Evolutionary conservation across 1,284 basidiomycete genomes (phyloP).

Genomic region (Athelia sp.): DNA sequence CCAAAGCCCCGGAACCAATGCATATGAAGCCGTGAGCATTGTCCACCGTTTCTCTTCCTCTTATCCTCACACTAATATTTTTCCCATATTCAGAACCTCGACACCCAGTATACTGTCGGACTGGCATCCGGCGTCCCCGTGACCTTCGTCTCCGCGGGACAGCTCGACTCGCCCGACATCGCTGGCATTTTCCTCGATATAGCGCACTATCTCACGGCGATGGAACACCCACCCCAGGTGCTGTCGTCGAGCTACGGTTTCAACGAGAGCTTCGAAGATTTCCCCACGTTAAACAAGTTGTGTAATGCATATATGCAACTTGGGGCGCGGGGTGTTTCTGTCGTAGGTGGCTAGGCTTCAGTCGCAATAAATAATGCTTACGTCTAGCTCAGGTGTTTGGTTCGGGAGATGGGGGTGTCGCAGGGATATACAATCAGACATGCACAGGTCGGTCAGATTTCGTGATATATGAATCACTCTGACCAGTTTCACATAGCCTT

Average conservation of each 20-base stretch:
- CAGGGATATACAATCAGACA: constrained; percentile 31
- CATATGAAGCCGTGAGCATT: constrained; percentile 27
- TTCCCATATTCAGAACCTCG: constrained; percentile 17
- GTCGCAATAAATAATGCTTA: constrained; percentile 6
- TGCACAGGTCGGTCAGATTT: constrained; percentile 33
- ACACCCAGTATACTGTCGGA: constrained; percentile 22
- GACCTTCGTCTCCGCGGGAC: constrained; percentile 19
- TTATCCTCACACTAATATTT: background rate
- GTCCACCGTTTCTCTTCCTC: background rate
- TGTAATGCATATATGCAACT: constrained; percentile 42
- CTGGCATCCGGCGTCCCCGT: constrained; percentile 24
- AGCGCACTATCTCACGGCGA: constrained; percentile 17
- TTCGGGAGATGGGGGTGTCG: constrained; percentile 25
- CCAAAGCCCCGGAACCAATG: constrained; percentile 27
- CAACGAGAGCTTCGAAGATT: constrained; percentile 16
- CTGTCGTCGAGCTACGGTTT: constrained; percentile 28
- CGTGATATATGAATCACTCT: background rate
- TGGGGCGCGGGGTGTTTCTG: constrained; percentile 36
- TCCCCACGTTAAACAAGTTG: constrained; percentile 8
- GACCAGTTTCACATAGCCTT: background rate
- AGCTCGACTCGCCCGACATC: constrained; percentile 7
- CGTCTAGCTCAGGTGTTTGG: background rate
- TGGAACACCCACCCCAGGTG: constrained; percentile 25
- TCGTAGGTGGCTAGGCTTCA: constrained; percentile 39
- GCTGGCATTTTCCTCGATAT: constrained; percentile 32